Base-by-base conservation (phyloP, 2,329 filamentous ascomycete genomes). In the Penicillium sp. region DNA sequence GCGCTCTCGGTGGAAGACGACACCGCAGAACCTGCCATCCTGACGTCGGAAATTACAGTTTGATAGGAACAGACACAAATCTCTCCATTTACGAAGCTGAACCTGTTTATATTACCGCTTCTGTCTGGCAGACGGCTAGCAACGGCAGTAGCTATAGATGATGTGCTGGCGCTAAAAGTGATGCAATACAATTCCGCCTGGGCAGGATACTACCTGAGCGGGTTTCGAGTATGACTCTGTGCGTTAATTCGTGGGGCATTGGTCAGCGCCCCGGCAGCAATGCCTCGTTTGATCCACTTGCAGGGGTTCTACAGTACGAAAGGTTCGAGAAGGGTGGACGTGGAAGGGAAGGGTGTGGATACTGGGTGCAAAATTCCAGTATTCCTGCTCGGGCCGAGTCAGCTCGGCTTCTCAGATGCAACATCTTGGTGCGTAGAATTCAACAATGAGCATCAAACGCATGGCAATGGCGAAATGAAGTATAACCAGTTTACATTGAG, bases 91-190 rank as follows among this genome's bases (percentile, higher is more conserved):
- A n/a, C 4, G 33, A 47, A 1, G 11, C 24, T 6, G 11, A 18
- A 27, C 14, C 18, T 3, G 35, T 19, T 59, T 58, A 55, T 56
- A 50, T 41, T 61, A 58, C 58, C 58, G 9, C 31, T 57, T 46
- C 35, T 65, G 60, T 46, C 35, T 65, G 60, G 37, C 39, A 10
- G 18, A 54, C 62, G 61, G 64, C 39, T 60, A 61, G 35, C 49
- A 31, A 54, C 60, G 60, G 60, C 24, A 41, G 35, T 27, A 50
- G 47, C 55, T 50, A 19, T 35, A 31, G 62, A 73, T 73, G 70
- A 60, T 67, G 70, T 70, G 70, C 68, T 73, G 54, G 44, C 36
- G 55, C 65, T 67, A 66, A 70, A 64, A 67, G 24, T 72, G 70
- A 66, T 70, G 69, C 70, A 70, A 73, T 72, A 52, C 50, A 19